Evolutionary conservation across 352 stramenopile species (phyloP), one percentile per base, ranked within the genome.

Genomic region (Nothophytophthora sp.): DNA sequence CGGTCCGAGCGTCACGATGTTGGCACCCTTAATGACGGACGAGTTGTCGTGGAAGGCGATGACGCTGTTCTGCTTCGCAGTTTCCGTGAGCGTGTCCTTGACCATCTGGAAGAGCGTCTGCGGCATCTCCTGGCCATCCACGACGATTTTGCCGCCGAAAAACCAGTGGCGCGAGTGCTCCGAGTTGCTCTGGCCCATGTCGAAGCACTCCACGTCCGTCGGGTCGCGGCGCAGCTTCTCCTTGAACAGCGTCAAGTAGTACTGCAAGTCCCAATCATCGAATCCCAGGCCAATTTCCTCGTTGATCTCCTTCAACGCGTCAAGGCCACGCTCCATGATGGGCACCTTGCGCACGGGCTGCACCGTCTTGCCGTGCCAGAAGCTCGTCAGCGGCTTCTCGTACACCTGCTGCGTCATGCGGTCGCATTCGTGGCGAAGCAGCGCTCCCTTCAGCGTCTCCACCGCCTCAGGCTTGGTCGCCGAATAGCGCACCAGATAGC

Each of bases 1-100:
- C 3, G 88, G 86, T 2, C 55, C 66, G 12, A 98, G 63, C 13
- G 84, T 86, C 25, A 83, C 50, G 37, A 95, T 93, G 20, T 85
- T 75, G 46, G 93, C 96, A 27, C 96, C 96, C 15, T 81, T 65
- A 68, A 99, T 99, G 18, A 95, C 89, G 1, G 87, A 98, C 20
- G 93, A 98, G 76, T 99, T 99, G 70, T 99, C 96, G 67, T 98
- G 89, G 74, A 99, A 99, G 9, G 96, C 96, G 73, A 99, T 99
- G 38, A 99, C 80, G 33, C 77, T 97, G 76, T 98, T 98, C 57
- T 92, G 70, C 45, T 84, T 85, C 28, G 79, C 55, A 24, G 67
- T 81, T 34, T 92, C 88, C 24, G 91, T 91, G 11, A 99, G 71
- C 24, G 96, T 99, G 13, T 73, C 87, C 73, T 99, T 98, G 64